phyloP scores from a whole-genome alignment of 2,329 filamentous ascomycete species.

The Aspergillus ochraceoroseus region DNA sequence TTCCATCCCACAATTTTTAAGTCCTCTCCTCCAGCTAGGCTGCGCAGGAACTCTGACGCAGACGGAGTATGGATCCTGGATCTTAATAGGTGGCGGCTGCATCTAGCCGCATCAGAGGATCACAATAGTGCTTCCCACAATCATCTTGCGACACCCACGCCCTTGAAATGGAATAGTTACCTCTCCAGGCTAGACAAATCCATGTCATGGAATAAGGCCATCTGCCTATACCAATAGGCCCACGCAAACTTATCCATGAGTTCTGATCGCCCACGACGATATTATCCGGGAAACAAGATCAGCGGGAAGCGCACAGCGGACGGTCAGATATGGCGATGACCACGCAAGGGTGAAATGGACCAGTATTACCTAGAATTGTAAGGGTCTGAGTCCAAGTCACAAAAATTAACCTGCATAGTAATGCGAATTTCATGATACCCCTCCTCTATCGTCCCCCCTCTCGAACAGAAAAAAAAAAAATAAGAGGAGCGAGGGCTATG shows the following conservation, averaged over 20 bases:
- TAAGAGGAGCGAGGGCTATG: conserved; percentile 2
- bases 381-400: conserved; percentile 13
- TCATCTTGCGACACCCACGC: neutral
- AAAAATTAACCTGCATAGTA: conserved; percentile 14
- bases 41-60: conserved; percentile 17
- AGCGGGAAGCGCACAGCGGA: conserved; percentile 11
- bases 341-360: conserved; percentile 21
- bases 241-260: conserved; percentile 3
- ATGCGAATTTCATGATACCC: conserved; percentile 9
- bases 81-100: conserved; percentile 22
- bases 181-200: neutral
- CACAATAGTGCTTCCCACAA: conserved; percentile 12
- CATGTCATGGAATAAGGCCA: conserved; percentile 2
- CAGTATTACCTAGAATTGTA: conserved; percentile 13
- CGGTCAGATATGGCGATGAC: conserved; percentile 11
- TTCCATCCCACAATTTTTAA: conserved; percentile 4
- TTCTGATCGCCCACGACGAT: conserved; percentile 4
- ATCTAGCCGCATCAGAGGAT: conserved; percentile 20
- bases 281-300: conserved; percentile 12
- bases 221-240: conserved; percentile 6
- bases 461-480: neutral
- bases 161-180: neutral
- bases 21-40: neutral
- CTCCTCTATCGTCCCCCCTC: conserved; percentile 1
- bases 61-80: conserved; percentile 20